phyloP scores from a whole-genome alignment of 305 asterid species.

The Plantago coronopus region DNA sequence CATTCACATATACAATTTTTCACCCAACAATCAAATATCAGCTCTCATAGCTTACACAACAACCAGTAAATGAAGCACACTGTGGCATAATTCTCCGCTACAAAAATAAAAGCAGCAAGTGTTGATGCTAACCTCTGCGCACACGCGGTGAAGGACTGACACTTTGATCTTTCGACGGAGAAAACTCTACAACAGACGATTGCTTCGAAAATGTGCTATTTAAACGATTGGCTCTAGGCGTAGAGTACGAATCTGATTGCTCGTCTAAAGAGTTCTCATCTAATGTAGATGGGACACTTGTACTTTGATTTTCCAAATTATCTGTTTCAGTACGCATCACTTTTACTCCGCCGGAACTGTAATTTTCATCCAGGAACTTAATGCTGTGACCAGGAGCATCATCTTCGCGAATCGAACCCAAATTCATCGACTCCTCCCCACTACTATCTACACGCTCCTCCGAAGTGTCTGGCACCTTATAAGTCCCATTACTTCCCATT shows the following conservation, averaged over 20 bases:
- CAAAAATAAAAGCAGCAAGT: slow-evolving; percentile 13
- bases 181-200: slow-evolving; percentile 39
- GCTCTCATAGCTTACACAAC: background rate
- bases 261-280: slow-evolving; percentile 28
- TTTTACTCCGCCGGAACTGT: too few relatives aligned
- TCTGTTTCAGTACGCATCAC: slow-evolving; percentile 19
- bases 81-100: background rate
- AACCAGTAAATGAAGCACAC: background rate
- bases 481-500: slow-evolving; percentile 53
- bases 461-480: slow-evolving; percentile 21
- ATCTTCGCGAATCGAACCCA: slow-evolving; percentile 22
- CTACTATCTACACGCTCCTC: slow-evolving; percentile 28
- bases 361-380: slow-evolving; percentile 17
- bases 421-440: slow-evolving; percentile 21
- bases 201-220: slow-evolving; percentile 29
- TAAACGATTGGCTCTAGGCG: slow-evolving; percentile 36
- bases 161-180: slow-evolving; percentile 31
- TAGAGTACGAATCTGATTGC: slow-evolving; percentile 43
- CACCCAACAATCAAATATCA: too few relatives aligned
- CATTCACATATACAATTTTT: too few relatives aligned
- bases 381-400: slow-evolving; percentile 16
- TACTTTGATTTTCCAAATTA: slow-evolving; percentile 27
- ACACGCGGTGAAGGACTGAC: slow-evolving; percentile 37
- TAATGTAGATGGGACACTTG: slow-evolving; percentile 20
- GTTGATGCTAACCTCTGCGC: slow-evolving; percentile 44